Percentiles rank a stretch among this genome's conserved stretches.
These are phyloP conservation scores for Xylariaceae sp. DNA, from an alignment of 2,329 filamentous ascomycete species.

Conservation along the genomic window DNA sequence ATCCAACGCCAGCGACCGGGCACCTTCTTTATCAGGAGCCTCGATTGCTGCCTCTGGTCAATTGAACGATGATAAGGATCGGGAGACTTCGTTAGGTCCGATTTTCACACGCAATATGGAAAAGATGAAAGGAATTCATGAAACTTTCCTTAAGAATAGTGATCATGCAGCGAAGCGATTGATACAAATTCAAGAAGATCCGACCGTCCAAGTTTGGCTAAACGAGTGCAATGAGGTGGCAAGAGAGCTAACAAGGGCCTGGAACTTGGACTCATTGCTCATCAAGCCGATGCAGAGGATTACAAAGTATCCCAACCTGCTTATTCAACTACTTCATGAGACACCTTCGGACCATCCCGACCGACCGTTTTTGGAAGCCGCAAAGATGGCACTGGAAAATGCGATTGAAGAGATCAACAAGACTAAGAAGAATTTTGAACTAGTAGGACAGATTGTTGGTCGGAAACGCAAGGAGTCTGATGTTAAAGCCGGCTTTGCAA, in stretches of 20 bases:
- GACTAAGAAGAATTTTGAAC: constrained; percentile 91
- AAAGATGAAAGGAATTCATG: constrained; percentile 65
- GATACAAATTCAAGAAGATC: constrained; percentile 67
- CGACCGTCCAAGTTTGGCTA: constrained; percentile 80
- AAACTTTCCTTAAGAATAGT: constrained; percentile 67
- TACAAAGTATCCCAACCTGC: constrained; percentile 88
- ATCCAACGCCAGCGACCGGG: constrained; percentile 48
- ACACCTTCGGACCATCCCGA: constrained; percentile 88
- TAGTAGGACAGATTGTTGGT: constrained; percentile 86
- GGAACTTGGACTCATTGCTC: constrained; percentile 93
- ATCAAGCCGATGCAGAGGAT: constrained; percentile 97
- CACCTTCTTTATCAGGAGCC: constrained; percentile 32
- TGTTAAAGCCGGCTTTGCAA: constrained; percentile 80
- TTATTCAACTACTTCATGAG: constrained; percentile 78
- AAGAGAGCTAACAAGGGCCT: constrained; percentile 88
- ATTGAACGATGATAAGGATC: constrained; percentile 58
- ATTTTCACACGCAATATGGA: constrained; percentile 63
- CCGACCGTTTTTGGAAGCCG: constrained; percentile 63
- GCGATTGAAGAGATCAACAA: constrained; percentile 90
- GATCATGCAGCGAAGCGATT: constrained; percentile 66
- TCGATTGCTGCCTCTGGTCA: constrained; percentile 48
- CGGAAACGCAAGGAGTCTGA: constrained; percentile 89
- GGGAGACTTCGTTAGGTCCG: constrained; percentile 58
- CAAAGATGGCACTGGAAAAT: constrained; percentile 61
- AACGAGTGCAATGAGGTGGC: constrained; percentile 92